phyloP scores from a whole-genome alignment of 2,329 filamentous ascomycete species.

The Diaporthe vexans region DNA sequence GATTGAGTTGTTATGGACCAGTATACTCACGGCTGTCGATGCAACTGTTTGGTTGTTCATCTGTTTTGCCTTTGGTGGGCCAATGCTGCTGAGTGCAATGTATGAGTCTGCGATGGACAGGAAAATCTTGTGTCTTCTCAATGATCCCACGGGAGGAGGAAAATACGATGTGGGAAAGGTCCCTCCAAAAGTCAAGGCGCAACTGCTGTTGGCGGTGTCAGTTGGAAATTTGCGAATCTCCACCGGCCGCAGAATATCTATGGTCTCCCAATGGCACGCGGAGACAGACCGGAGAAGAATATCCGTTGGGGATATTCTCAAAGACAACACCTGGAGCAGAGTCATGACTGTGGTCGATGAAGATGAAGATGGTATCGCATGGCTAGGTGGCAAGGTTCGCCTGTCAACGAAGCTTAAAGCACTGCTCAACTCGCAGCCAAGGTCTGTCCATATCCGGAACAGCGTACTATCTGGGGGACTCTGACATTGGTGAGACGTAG shows the following conservation, averaged over 20 bases:
- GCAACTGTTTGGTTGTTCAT: conserved; percentile 48
- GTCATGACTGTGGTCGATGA: conserved; percentile 50
- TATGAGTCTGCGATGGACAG: conserved; percentile 50
- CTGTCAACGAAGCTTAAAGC: conserved; percentile 43
- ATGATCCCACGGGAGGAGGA: not conserved
- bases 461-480: not conserved
- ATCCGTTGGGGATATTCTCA: conserved; percentile 39
- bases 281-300: not conserved
- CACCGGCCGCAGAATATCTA: conserved; percentile 37
- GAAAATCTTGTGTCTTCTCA: conserved; percentile 44
- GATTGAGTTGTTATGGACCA: conserved; percentile 41
- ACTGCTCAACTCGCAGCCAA: conserved; percentile 23
- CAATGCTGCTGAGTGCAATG: conserved; percentile 49
- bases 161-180: not conserved
- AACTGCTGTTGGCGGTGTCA: conserved; percentile 49
- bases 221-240: conserved; percentile 51
- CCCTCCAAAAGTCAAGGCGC: conserved; percentile 44
- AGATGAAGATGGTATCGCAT: conserved; percentile 42
- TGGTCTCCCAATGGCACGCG: not conserved
- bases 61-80: conserved; percentile 48
- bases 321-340: conserved; percentile 49
- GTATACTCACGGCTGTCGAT: conserved; percentile 44
- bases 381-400: conserved; percentile 43
- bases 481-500: conserved; percentile 35
- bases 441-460: conserved; percentile 7